phyloP scores from a whole-genome alignment of 306 rosid genomes.

The Begonia fuchsioides region DNA sequence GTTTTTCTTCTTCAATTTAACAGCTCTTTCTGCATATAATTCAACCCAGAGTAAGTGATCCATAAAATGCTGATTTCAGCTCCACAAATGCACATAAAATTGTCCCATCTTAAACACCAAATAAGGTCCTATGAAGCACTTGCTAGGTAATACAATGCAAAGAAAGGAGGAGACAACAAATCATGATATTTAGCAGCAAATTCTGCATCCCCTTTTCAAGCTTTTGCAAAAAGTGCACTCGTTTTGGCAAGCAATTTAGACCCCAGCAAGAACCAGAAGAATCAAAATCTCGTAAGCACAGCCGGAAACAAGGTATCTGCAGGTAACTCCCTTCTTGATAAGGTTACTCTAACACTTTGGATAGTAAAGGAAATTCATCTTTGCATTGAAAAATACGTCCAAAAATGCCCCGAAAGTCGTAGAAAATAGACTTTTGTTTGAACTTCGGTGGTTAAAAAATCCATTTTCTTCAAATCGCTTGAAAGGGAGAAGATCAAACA shows the following conservation, averaged over 20 bases:
- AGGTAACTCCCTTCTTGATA: no score
- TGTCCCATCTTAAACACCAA: conserved; percentile 44
- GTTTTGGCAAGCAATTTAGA: conserved; percentile 71
- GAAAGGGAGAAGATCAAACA: no score
- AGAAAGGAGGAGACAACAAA: conserved; percentile 60
- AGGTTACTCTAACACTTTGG: no score
- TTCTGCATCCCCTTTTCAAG: conserved; percentile 24
- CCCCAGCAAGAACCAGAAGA: conserved; percentile 61
- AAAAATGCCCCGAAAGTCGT: no score
- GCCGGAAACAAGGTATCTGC: conserved; percentile 49
- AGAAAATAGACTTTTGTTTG: no score
- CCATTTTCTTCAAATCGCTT: no score
- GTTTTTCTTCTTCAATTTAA: conserved; percentile 27
- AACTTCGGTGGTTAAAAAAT: no score
- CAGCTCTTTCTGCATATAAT: conserved; percentile 27
- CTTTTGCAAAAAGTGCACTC: conserved; percentile 62
- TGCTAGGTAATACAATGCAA: conserved; percentile 34
- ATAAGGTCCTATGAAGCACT: conserved; percentile 63
- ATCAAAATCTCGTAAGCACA: conserved; percentile 56
- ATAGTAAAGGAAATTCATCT: no score
- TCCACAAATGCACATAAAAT: conserved; percentile 34
- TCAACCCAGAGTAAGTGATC: conserved; percentile 74
- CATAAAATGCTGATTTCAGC: conserved; percentile 63
- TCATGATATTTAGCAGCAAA: conserved; percentile 34
- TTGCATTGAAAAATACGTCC: no score